Base-by-base conservation (phyloP, 1,284 basidiomycete genomes). In the Macrocybe sp. region DNA sequence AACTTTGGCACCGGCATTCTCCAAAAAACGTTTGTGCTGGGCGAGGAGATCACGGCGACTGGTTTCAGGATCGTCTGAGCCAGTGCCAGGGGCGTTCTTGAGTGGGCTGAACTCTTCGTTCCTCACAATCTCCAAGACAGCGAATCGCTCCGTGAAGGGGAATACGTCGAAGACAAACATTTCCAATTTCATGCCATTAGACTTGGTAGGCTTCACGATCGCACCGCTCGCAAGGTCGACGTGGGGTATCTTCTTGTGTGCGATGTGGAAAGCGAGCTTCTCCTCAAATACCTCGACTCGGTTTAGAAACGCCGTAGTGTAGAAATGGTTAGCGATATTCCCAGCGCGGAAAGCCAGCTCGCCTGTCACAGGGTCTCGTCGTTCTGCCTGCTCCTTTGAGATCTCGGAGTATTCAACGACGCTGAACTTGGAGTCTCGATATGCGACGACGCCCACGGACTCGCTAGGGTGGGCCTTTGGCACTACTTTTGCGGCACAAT, bases 131-230 rank as follows among this genome's bases (percentile, higher is more conserved):
- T 98, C 95, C 64, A 98, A 73, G 31, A 98, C 91, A 36, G 87
- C 81, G 50, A 99, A 91, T 47, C 72, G 76, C 59, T 83, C 70
- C 40, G 92, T 91, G 72, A 85, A 94, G 5, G 97, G 96, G 76
- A 99, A 98, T 43, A 99, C 97, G 69, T 99, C 96, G 62, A 99
- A 99, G 44, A 99, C 89, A 70, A 99, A 99, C 69, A 97, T 76
- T 69, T 99, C 97, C 55, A 99, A 82, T 72, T 99, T 99, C 91
- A 99, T 97, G 49, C 97, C 97, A 67, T 99, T 99, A n/a, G 93
- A 91, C 62, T 84, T 83, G 48, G 68, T 69, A 4, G 96, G 95
- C 65, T 94, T 96, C 64, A 93, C 67, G 2, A 63, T 41, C 51
- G 75, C 67, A 33, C 88, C 91, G 4, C 77, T 78, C 41, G 75